These are phyloP conservation scores for Schizochytrium sp. DNA, from an alignment of 108 stramenopile species.

Conservation along the genomic window DNA sequence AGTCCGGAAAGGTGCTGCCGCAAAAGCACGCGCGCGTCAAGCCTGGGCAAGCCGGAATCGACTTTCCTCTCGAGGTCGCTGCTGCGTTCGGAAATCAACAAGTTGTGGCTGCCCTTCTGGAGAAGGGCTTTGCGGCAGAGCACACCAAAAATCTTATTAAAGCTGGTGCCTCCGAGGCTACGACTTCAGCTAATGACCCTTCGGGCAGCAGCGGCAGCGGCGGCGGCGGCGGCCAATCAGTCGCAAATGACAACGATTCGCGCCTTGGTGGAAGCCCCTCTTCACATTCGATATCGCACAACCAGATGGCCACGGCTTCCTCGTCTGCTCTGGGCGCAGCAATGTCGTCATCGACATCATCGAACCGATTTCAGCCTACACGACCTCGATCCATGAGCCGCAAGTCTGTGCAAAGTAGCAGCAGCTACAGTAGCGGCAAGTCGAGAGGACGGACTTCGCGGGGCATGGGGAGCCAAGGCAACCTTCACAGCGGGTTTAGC, in stretches of 20 bases:
- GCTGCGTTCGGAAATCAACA: background rate
- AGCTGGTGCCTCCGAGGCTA: background rate
- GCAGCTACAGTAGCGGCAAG: background rate
- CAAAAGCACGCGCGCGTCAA: background rate
- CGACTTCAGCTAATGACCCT: no score
- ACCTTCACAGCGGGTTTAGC: background rate
- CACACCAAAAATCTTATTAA: background rate
- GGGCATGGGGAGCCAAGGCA: background rate
- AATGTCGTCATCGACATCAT: background rate
- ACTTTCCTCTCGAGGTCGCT: background rate
- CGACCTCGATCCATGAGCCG: background rate
- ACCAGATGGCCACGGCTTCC: no score
- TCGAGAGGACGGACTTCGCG: background rate
- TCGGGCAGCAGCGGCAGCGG: no score
- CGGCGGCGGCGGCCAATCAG: no score
- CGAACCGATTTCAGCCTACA: background rate
- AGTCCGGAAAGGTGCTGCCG: background rate
- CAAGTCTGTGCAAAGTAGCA: background rate
- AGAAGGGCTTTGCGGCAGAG: background rate
- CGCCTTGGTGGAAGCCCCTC: no score
- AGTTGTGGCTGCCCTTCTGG: background rate
- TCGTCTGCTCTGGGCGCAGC: background rate
- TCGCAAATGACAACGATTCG: no score
- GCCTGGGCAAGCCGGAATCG: background rate
- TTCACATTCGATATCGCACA: no score